phyloP scores from a whole-genome alignment of 257 asterid genomes.

The Schizonepeta tenuifolia region DNA sequence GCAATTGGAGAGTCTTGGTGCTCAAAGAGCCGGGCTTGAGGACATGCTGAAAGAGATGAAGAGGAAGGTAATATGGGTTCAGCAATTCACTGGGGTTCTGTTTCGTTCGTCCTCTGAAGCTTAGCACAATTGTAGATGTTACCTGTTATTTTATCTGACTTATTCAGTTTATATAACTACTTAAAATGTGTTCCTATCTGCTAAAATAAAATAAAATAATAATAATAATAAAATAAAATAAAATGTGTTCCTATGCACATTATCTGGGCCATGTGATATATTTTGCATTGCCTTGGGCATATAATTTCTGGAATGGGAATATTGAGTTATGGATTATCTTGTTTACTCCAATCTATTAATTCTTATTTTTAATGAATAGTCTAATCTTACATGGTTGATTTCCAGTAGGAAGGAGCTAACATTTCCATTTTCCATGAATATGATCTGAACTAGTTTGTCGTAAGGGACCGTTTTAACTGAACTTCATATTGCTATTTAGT shows the following conservation, averaged over 20 bases:
- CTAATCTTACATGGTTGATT: slow-evolving; percentile 8
- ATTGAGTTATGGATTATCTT: background rate
- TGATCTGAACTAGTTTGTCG: slow-evolving; percentile 23
- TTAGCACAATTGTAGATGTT: background rate
- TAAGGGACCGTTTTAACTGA: slow-evolving; percentile 8
- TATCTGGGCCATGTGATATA: slow-evolving; percentile 7
- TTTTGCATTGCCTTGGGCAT: slow-evolving; percentile 8
- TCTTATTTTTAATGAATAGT: background rate
- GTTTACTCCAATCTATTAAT: background rate
- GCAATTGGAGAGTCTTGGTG: slow-evolving; percentile 93
- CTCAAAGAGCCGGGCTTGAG: slow-evolving; percentile 98
- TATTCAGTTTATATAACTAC: background rate
- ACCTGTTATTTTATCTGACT: slow-evolving; percentile 12
- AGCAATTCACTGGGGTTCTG: slow-evolving; percentile 13
- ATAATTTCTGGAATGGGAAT: background rate
- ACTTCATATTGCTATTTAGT: slow-evolving; percentile 1
- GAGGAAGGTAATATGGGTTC: slow-evolving; percentile 69
- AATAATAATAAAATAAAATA: too few relatives aligned
- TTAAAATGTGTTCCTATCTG: slow-evolving; percentile 3
- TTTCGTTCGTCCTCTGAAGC: slow-evolving; percentile 27
- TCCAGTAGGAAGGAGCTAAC: slow-evolving; percentile 18
- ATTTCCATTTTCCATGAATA: slow-evolving; percentile 1
- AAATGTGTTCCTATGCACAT: background rate
- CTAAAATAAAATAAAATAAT: too few relatives aligned
- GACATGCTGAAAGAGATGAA: slow-evolving; percentile 99